Base-by-base conservation (phyloP, 2,329 filamentous ascomycete genomes). In the Alternaria sp. region DNA sequence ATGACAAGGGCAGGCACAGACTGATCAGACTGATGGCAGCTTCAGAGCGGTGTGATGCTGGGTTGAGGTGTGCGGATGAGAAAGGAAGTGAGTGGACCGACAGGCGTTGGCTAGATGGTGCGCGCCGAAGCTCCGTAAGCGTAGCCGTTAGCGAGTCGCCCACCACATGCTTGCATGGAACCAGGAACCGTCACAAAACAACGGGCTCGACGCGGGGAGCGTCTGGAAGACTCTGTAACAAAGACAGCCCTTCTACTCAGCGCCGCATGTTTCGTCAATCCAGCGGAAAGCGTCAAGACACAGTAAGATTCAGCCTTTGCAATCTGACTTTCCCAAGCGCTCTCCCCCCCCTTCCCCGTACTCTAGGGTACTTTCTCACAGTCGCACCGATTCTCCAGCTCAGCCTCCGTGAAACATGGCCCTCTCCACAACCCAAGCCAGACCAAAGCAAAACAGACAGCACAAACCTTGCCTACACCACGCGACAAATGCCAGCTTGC, bases 21-120 rank as follows among this genome's bases (percentile, higher is more conserved):
- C 56, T 36, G 45, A 44, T 36, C 56, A 61, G 56, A 61, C 56
- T 36, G 45, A 44, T 36, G 37, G 48, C 54, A 39, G 53, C 41
- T 51, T 51, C 61, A 58, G 51, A 46, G 61, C 61, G 66, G 66
- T 65, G 66, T 58, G 60, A 57, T 55, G 59, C 59, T 57, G 44
- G 58, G 56, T 55, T 51, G 49, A 62, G 51, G 61, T 53, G 57
- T 60, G 62, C 52, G 62, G 64, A 56, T 56, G 50, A 26, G 49
- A 57, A 53, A 58, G 54, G 59, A 48, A 51, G 40, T 23, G 56
- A 58, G 61, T 63, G 58, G 58, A 56, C 46, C 56, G 51, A 36
- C n/a, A 29, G 46, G 42, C 39, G 49, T 46, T 36, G 51, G 49
- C 55, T 61, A 63, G 44, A 40, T 40, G 17, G 44, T 48, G 44